These are phyloP conservation scores for Pythium monospermum DNA, from an alignment of 352 stramenopile genomes.

Conservation along the genomic window DNA sequence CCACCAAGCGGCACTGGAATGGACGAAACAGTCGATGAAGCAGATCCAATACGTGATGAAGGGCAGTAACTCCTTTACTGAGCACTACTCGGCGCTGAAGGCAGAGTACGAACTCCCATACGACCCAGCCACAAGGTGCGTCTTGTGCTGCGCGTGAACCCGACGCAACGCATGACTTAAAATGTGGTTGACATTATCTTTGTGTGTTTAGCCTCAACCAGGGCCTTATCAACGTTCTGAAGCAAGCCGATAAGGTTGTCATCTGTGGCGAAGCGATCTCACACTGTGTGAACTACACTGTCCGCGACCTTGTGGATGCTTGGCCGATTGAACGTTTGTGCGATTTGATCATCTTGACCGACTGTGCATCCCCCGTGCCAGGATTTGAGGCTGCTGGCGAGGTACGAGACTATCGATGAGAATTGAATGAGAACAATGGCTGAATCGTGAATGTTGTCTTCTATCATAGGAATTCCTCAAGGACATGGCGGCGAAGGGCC, in stretches of 20 bases:
- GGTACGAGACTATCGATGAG: constrained; percentile 20
- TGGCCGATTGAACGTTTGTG: constrained; percentile 70
- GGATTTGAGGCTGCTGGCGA: constrained; percentile 66
- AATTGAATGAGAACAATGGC: neutral
- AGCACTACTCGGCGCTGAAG: constrained; percentile 94
- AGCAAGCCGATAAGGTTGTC: constrained; percentile 79
- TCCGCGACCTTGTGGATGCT: constrained; percentile 86
- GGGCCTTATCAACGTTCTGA: constrained; percentile 80
- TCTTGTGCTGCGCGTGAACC: constrained; percentile 58
- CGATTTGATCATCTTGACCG: constrained; percentile 74
- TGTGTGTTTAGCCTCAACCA: constrained; percentile 86
- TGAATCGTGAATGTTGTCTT: neutral
- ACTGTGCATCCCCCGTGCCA: constrained; percentile 66
- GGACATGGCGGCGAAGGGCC: constrained; percentile 53
- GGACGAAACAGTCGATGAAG: constrained; percentile 75
- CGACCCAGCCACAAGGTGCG: constrained; percentile 67
- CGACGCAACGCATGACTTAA: too few species aligned
- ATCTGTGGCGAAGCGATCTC: constrained; percentile 94
- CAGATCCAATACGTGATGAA: constrained; percentile 90
- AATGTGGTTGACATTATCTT: constrained; percentile 53
- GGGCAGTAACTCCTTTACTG: constrained; percentile 93
- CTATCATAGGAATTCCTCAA: constrained; percentile 41
- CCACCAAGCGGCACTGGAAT: constrained; percentile 80
- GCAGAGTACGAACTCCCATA: constrained; percentile 90
- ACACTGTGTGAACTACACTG: constrained; percentile 97